A percentile compares a stretch with the other conserved stretches of the same genome.
phyloP scores from a whole-genome alignment of 2,329 filamentous ascomycete genomes.

The Corinectria fuckeliana region DNA sequence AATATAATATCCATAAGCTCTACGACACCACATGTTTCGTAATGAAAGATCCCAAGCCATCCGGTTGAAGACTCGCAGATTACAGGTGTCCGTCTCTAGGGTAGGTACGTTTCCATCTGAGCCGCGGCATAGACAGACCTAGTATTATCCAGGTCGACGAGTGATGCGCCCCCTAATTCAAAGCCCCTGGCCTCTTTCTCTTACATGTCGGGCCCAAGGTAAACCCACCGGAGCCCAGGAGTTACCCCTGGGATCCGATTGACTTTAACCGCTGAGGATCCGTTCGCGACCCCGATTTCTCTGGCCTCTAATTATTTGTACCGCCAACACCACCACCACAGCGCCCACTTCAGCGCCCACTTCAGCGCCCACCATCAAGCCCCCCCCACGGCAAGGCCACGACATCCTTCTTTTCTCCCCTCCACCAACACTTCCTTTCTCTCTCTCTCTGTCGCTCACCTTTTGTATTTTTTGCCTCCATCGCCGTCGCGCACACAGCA shows the following conservation, averaged over 20 bases:
- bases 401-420: conserved; percentile 27
- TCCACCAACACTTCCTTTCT: conserved; percentile 3
- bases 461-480: too few species aligned
- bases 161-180: conserved; percentile 29
- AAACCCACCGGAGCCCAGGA: conserved; percentile 3
- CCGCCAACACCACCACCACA: conserved; percentile 27
- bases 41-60: too few species aligned
- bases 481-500: not conserved
- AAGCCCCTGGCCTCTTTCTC: conserved; percentile 3
- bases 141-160: conserved; percentile 1
- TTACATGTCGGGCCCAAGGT: conserved; percentile 2
- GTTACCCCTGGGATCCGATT: not conserved
- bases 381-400: conserved; percentile 35
- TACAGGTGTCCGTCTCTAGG: not conserved
- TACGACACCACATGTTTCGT: too few species aligned
- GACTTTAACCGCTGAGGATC: conserved; percentile 1
- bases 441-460: not conserved
- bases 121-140: not conserved
- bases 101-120: too few species aligned
- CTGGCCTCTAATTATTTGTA: not conserved
- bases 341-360: not conserved
- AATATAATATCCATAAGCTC: too few species aligned
- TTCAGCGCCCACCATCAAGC: conserved; percentile 1
- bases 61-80: too few species aligned
- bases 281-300: conserved; percentile 29